Conservation (phyloP, 441 rosid species). For the Adansonia madagascariensis region DNA sequence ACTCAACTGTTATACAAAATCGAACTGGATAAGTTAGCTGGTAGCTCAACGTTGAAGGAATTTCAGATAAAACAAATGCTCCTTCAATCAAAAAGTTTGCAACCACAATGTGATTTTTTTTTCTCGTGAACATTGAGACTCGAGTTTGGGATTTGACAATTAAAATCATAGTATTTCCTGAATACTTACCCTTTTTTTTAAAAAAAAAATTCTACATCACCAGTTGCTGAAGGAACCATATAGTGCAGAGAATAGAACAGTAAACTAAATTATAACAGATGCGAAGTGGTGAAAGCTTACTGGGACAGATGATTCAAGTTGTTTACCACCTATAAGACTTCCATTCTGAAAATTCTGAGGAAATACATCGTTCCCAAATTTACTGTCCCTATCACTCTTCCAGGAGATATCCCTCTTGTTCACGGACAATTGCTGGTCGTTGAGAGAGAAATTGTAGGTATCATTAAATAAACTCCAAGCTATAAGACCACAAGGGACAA, state of each 20-base stretch:
- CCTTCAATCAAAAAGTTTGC: neutral
- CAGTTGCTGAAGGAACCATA: neutral
- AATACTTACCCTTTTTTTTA: no score
- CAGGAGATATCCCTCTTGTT: conserved; percentile 76
- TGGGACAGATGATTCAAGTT: conserved; percentile 46
- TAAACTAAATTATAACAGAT: conserved; percentile 1
- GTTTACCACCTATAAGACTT: conserved; percentile 57
- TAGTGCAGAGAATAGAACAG: neutral
- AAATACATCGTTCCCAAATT: conserved; percentile 72
- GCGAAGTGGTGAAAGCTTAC: conserved; percentile 44
- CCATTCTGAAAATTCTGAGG: conserved; percentile 73
- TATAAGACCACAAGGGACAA: conserved; percentile 91
- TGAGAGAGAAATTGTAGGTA: conserved; percentile 62
- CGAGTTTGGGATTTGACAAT: neutral
- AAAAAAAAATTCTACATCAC: neutral
- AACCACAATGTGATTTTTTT: neutral
- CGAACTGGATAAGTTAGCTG: conserved; percentile 20
- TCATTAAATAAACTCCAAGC: conserved; percentile 98
- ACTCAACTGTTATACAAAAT: conserved; percentile 61
- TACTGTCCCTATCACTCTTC: conserved; percentile 87
- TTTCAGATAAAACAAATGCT: neutral
- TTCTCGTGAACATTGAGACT: neutral
- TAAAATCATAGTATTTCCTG: neutral
- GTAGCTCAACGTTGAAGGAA: conserved; percentile 9
- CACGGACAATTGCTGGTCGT: conserved; percentile 47